Conservation (phyloP, 2,329 filamentous ascomycete species). For the Scytalidium lignicola region DNA sequence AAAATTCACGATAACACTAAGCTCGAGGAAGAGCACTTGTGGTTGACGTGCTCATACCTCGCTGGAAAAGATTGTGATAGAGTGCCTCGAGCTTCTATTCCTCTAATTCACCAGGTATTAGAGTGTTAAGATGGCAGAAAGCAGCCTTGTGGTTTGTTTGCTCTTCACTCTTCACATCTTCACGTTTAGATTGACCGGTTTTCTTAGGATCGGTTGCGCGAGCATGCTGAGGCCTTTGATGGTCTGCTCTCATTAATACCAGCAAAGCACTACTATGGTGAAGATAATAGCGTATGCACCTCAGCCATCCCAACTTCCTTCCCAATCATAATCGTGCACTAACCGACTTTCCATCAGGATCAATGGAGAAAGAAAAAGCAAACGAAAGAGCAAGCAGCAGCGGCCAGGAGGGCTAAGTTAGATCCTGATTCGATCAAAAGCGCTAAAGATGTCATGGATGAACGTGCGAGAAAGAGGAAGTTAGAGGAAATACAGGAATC, state of each 20-base stretch:
- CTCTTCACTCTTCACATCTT: slow-evolving; percentile 16
- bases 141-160: slow-evolving; percentile 24
- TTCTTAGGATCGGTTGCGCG: slow-evolving; percentile 45
- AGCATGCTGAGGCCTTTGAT: slow-evolving; percentile 32
- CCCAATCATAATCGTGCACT: not conserved
- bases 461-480: slow-evolving; percentile 77
- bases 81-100: not conserved
- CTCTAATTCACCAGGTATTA: not conserved
- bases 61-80: not conserved
- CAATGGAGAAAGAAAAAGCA: slow-evolving; percentile 97
- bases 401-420: slow-evolving; percentile 81
- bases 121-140: slow-evolving; percentile 24
- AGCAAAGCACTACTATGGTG: slow-evolving; percentile 65
- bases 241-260: slow-evolving; percentile 66
- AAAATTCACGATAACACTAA: not conserved
- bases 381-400: slow-evolving; percentile 79
- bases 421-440: slow-evolving; percentile 88
- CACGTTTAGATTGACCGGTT: slow-evolving; percentile 5
- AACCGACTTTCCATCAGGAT: slow-evolving; percentile 50
- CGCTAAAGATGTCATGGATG: slow-evolving; percentile 90
- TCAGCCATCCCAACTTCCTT: not conserved
- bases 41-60: not conserved
- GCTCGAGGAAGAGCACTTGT: not conserved
- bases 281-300: slow-evolving; percentile 60
- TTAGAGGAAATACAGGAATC: slow-evolving; percentile 52